Conservation (phyloP, 2,329 filamentous ascomycete species). For the Cephalotrichum gorgonifer region DNA sequence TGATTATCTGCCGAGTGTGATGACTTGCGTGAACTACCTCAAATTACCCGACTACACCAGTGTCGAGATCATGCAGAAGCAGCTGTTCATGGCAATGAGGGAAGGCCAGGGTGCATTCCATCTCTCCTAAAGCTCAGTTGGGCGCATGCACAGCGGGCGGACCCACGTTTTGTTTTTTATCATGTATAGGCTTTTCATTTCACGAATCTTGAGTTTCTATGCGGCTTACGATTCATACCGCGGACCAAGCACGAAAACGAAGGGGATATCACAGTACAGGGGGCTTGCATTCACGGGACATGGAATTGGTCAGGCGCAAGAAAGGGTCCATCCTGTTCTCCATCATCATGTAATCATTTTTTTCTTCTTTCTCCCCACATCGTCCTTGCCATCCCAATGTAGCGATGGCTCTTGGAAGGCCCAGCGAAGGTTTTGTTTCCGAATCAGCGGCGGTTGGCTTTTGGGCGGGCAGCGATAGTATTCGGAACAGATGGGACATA, state of each 20-base stretch:
- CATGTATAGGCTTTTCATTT: no score
- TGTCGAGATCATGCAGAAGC: constrained; percentile 64
- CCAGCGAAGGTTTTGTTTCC: not conserved
- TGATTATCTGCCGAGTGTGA: constrained; percentile 97
- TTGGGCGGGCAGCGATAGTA: not conserved
- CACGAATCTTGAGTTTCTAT: constrained; percentile 2
- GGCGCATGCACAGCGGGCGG: no score
- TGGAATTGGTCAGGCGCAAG: constrained; percentile 2
- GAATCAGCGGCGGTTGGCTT: not conserved
- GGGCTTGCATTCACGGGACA: constrained; percentile 3
- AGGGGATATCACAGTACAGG: constrained; percentile 2
- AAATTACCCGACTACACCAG: constrained; percentile 92
- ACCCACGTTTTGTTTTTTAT: not conserved
- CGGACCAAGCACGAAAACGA: not conserved
- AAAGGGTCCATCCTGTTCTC: not conserved
- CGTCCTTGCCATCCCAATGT: not conserved
- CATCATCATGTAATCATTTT: not conserved
- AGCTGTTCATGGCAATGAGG: constrained; percentile 75
- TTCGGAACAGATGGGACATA: not conserved
- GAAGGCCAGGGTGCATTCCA: constrained; percentile 98
- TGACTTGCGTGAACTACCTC: constrained; percentile 99
- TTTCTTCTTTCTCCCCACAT: not conserved
- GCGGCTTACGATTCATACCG: constrained; percentile 3
- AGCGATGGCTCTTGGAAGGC: not conserved
- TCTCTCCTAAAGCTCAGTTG: constrained; percentile 52